Evolutionary conservation across 2,329 filamentous ascomycete genomes (phyloP).

Genomic region (Bipolaris zeicola): DNA sequence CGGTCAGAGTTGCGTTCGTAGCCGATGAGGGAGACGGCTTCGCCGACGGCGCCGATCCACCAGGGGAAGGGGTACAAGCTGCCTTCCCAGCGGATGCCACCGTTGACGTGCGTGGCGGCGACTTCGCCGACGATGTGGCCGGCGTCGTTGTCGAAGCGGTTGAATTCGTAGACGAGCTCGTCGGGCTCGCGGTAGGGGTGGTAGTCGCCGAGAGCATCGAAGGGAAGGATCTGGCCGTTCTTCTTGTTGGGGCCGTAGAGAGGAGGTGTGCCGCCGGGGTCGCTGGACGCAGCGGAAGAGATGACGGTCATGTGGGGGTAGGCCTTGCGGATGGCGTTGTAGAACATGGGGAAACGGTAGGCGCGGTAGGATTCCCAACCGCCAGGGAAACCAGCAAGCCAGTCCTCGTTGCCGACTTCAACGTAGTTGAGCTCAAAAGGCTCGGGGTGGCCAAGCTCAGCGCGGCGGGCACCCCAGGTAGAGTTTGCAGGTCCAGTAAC

Average conservation of each 20-base stretch:
- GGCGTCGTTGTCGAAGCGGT: slow-evolving; percentile 51
- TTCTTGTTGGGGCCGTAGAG: slow-evolving; percentile 45
- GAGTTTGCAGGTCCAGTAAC: slow-evolving; percentile 36
- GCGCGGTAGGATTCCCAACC: slow-evolving; percentile 38
- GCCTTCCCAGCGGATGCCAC: slow-evolving; percentile 35
- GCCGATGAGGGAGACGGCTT: slow-evolving; percentile 69
- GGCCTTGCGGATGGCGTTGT: slow-evolving; percentile 40
- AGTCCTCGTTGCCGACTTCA: slow-evolving; percentile 49
- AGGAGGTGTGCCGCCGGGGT: slow-evolving; percentile 34
- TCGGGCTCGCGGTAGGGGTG: slow-evolving; percentile 54
- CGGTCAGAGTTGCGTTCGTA: slow-evolving; percentile 68
- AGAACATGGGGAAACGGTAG: slow-evolving; percentile 44
- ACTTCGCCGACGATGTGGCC: slow-evolving; percentile 45
- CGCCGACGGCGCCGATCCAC: slow-evolving; percentile 64
- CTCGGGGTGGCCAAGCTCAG: slow-evolving; percentile 45
- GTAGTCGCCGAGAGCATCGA: slow-evolving; percentile 43
- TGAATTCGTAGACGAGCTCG: slow-evolving; percentile 51
- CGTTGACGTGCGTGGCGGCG: slow-evolving; percentile 42
- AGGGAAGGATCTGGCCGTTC: slow-evolving; percentile 28
- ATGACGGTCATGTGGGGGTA: slow-evolving; percentile 47
- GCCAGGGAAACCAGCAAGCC: slow-evolving; percentile 39
- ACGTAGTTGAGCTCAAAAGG: slow-evolving; percentile 48
- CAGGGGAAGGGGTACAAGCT: slow-evolving; percentile 34
- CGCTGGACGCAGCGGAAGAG: slow-evolving; percentile 37
- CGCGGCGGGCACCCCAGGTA: slow-evolving; percentile 44